phyloP scores from a whole-genome alignment of 2,329 filamentous ascomycete species.

The Exserohilum rostratum region DNA sequence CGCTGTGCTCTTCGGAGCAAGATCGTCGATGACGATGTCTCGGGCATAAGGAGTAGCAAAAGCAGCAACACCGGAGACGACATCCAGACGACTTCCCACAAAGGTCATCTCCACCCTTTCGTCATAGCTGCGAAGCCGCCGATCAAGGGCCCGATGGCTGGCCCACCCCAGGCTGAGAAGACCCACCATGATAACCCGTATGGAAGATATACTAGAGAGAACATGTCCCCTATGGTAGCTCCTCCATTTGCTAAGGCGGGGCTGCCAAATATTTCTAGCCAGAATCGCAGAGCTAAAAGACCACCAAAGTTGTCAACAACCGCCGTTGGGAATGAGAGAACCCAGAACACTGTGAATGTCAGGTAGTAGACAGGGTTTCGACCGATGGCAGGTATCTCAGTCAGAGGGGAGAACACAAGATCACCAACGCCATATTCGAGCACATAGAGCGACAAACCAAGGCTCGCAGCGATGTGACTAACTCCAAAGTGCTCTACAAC shows the following conservation, averaged over 20 bases:
- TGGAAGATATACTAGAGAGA: slow-evolving; percentile 48
- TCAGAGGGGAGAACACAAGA: slow-evolving; percentile 68
- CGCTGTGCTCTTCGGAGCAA: slow-evolving; percentile 68
- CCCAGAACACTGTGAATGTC: slow-evolving; percentile 70
- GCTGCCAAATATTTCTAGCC: slow-evolving; percentile 45
- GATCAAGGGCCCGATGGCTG: too few relatives aligned
- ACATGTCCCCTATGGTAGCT: slow-evolving; percentile 45
- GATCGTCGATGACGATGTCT: slow-evolving; percentile 76
- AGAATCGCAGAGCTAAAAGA: slow-evolving; percentile 60
- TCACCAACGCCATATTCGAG: slow-evolving; percentile 66
- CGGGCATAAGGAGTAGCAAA: slow-evolving; percentile 81
- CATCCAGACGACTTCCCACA: slow-evolving; percentile 83
- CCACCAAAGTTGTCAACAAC: slow-evolving; percentile 67
- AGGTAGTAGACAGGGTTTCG: slow-evolving; percentile 71
- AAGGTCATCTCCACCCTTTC: slow-evolving; percentile 82
- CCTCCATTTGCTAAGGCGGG: slow-evolving; percentile 45
- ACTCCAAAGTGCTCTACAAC: slow-evolving; percentile 61
- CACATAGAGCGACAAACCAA: slow-evolving; percentile 67
- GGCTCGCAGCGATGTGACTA: slow-evolving; percentile 56
- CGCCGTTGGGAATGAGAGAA: slow-evolving; percentile 68
- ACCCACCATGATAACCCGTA: slow-evolving; percentile 50
- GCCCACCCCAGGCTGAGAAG: too few relatives aligned
- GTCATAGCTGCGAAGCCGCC: too few relatives aligned
- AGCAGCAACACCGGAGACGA: slow-evolving; percentile 72
- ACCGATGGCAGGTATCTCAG: slow-evolving; percentile 69